phyloP scores from a whole-genome alignment of 768 basidiomycete species.

The Leccinellum albellum region DNA sequence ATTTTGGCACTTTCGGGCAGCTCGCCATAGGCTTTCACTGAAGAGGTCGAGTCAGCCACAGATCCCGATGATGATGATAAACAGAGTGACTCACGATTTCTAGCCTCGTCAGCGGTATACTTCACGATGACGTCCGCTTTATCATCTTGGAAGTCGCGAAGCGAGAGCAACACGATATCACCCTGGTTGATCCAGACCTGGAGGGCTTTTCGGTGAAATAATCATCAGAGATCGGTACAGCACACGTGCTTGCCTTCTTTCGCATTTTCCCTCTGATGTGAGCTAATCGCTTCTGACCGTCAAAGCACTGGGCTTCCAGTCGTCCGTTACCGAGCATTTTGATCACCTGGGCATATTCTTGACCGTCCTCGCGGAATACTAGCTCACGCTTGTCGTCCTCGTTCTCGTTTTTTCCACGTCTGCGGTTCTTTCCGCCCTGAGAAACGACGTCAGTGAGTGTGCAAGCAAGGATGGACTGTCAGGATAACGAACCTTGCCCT shows the following conservation, averaged over 20 bases:
- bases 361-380: slow-evolving; percentile 97
- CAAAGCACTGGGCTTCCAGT: slow-evolving; percentile 94
- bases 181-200: slow-evolving; percentile 99
- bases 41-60: slow-evolving; percentile 6
- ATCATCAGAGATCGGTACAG: not conserved
- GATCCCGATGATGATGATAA: not conserved
- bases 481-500: slow-evolving; percentile 23
- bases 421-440: slow-evolving; percentile 98
- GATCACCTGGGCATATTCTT: slow-evolving; percentile 96
- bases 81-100: slow-evolving; percentile 54
- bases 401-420: slow-evolving; percentile 99
- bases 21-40: slow-evolving; percentile 97
- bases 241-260: slow-evolving; percentile 73
- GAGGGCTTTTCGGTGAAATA: slow-evolving; percentile 1
- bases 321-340: slow-evolving; percentile 99
- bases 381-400: slow-evolving; percentile 98
- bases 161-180: slow-evolving; percentile 89
- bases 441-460: slow-evolving; percentile 1
- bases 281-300: slow-evolving; percentile 95
- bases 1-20: slow-evolving; percentile 95
- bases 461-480: not conserved
- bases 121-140: slow-evolving; percentile 99
- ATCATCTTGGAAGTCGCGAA: slow-evolving; percentile 98
- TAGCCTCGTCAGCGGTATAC: slow-evolving; percentile 94
- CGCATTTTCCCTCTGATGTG: slow-evolving; percentile 99